Evolutionary conservation across 2,329 filamentous ascomycete species (phyloP).

Genomic region (Colletotrichum sp.): DNA sequence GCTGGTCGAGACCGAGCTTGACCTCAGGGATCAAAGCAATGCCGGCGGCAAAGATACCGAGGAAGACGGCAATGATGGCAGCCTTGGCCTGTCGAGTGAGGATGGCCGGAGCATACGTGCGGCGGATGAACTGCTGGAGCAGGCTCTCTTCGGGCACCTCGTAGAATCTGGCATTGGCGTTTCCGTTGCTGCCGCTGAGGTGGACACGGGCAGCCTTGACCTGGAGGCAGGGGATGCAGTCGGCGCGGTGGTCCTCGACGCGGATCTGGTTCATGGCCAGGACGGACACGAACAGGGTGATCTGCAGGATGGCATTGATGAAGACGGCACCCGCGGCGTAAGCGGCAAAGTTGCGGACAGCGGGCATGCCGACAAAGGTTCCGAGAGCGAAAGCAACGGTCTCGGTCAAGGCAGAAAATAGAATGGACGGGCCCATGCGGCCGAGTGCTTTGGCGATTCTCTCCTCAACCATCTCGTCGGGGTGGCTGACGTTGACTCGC

Average conservation of each 20-base stretch:
- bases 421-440: constrained; percentile 94
- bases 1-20: constrained; percentile 88
- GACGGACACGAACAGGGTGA: constrained; percentile 96
- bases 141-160: constrained; percentile 83
- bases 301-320: constrained; percentile 95
- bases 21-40: constrained; percentile 85
- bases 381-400: constrained; percentile 93
- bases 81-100: constrained; percentile 83
- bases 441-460: constrained; percentile 88
- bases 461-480: constrained; percentile 85
- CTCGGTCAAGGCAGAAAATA: constrained; percentile 93
- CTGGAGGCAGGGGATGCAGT: constrained; percentile 90
- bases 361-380: constrained; percentile 95
- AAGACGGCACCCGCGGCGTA: constrained; percentile 96
- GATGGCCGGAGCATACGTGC: constrained; percentile 82
- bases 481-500: constrained; percentile 88
- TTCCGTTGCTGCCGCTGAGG: constrained; percentile 66
- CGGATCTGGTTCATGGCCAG: constrained; percentile 89
- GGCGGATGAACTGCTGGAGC: constrained; percentile 88
- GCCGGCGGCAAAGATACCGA: constrained; percentile 85
- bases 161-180: constrained; percentile 63
- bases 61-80: constrained; percentile 77
- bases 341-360: constrained; percentile 94
- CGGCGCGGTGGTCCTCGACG: constrained; percentile 85
- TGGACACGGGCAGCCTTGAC: constrained; percentile 76